A percentile compares a stretch with the other conserved stretches of the same genome.
Conservation (phyloP, 1,139 yeast species). For the Suhomyces bolitotheri region DNA sequence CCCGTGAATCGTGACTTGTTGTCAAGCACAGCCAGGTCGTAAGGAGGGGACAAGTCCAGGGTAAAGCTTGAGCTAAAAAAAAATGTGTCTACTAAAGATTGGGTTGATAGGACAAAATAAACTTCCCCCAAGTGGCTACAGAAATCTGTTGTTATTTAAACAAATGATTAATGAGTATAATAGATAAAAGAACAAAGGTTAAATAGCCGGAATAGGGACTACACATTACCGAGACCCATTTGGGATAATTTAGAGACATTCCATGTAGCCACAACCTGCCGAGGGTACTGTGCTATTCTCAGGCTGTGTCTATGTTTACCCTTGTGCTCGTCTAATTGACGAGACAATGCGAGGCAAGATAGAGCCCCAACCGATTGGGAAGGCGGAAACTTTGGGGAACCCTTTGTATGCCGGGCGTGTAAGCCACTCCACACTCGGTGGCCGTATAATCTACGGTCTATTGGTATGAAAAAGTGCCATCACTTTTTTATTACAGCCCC, state of each 20-base stretch:
- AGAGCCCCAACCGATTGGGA: no score
- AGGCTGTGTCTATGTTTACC: not conserved
- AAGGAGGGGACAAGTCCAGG: not conserved
- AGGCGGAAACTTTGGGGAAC: no score
- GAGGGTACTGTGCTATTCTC: not conserved
- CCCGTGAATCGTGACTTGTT: slow-evolving; percentile 6
- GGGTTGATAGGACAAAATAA: slow-evolving; percentile 9
- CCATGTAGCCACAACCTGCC: slow-evolving; percentile 2
- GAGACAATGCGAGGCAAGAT: not conserved
- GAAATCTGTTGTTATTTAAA: slow-evolving; percentile 12
- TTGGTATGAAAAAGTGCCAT: no score
- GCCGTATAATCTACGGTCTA: no score
- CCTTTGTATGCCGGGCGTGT: no score
- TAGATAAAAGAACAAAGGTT: not conserved
- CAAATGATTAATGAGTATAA: slow-evolving; percentile 4
- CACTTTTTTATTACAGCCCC: no score
- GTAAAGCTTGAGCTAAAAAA: slow-evolving; percentile 1
- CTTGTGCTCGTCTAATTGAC: not conserved
- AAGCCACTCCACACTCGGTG: no score
- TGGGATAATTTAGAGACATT: not conserved
- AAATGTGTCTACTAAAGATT: not conserved
- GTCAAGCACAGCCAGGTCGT: slow-evolving; percentile 1
- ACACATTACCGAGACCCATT: slow-evolving; percentile 4
- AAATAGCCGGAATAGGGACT: slow-evolving; percentile 3
- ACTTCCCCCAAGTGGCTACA: slow-evolving; percentile 6